A percentile compares a stretch with the other conserved stretches of the same genome.
These are phyloP conservation scores for Pholiota molesta DNA, from an alignment of 768 basidiomycete species.

Conservation along the genomic window DNA sequence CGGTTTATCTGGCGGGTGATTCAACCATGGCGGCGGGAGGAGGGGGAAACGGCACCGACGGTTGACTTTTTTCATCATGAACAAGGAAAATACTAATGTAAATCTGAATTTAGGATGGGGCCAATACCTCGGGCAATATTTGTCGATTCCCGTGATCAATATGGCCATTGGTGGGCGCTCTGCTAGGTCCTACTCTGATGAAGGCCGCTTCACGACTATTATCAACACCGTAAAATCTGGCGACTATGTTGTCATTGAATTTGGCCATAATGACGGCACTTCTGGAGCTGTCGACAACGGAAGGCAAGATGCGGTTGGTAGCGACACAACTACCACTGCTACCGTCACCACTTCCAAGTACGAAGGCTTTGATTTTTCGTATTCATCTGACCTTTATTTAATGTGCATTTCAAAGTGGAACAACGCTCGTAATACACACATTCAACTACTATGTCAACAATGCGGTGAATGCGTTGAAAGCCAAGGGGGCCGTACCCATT, in stretches of 20 bases:
- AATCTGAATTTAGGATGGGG: slow-evolving; percentile 42
- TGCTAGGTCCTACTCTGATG: slow-evolving; percentile 49
- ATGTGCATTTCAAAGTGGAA: slow-evolving; percentile 32
- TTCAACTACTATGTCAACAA: slow-evolving; percentile 51
- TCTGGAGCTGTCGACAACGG: slow-evolving; percentile 43
- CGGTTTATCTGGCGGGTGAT: slow-evolving; percentile 47
- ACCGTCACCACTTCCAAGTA: slow-evolving; percentile 39
- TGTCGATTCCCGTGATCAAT: slow-evolving; percentile 48
- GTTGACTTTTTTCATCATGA: slow-evolving; percentile 17
- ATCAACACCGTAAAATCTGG: slow-evolving; percentile 41
- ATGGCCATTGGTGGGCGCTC: slow-evolving; percentile 48
- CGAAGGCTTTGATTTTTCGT: slow-evolving; percentile 4
- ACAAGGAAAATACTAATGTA: background rate
- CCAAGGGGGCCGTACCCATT: slow-evolving; percentile 51
- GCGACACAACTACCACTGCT: slow-evolving; percentile 37
- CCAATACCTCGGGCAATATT: slow-evolving; percentile 42
- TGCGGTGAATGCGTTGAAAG: slow-evolving; percentile 41
- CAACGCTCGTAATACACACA: slow-evolving; percentile 41
- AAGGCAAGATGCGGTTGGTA: slow-evolving; percentile 43
- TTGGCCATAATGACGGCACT: slow-evolving; percentile 53
- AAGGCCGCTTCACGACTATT: slow-evolving; percentile 47
- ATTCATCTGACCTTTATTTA: background rate
- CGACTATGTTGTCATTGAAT: slow-evolving; percentile 48
- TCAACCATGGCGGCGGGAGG: slow-evolving; percentile 47
- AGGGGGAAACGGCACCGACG: slow-evolving; percentile 40